phyloP scores from a whole-genome alignment of 2,329 filamentous ascomycete species.

The Bimuria novae-zelandiae region DNA sequence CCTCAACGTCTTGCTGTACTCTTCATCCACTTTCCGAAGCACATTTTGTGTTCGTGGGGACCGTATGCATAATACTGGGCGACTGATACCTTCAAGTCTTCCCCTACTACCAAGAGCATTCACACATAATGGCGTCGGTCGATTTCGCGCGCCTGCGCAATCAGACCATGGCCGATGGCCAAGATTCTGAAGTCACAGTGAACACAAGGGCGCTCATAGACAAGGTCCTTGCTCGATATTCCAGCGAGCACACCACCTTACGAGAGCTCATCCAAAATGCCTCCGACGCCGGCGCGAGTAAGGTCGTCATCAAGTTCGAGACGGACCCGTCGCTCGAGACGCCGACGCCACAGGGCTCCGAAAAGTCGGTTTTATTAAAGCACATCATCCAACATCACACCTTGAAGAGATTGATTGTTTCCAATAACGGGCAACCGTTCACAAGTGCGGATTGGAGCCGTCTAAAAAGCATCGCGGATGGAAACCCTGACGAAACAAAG shows the following conservation, averaged over 20 bases:
- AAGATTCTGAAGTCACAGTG: constrained; percentile 96
- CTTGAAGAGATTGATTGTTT: constrained; percentile 81
- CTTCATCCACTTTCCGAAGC: background rate
- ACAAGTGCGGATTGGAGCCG: constrained; percentile 89
- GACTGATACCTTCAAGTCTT: background rate
- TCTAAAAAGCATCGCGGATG: constrained; percentile 96
- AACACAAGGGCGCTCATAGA: constrained; percentile 96
- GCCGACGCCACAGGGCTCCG: constrained; percentile 68
- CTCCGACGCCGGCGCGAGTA: constrained; percentile 91
- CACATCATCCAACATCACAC: constrained; percentile 87
- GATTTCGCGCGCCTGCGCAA: constrained; percentile 75
- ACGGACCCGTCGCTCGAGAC: constrained; percentile 81
- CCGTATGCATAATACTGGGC: background rate
- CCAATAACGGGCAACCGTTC: constrained; percentile 90
- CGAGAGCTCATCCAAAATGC: constrained; percentile 97
- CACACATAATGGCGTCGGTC: constrained; percentile 41
- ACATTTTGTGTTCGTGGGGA: background rate
- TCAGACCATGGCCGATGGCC: constrained; percentile 84
- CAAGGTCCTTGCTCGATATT: constrained; percentile 95
- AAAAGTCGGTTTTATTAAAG: constrained; percentile 74
- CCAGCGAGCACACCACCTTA: constrained; percentile 86
- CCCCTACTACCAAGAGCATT: background rate
- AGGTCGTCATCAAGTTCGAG: constrained; percentile 89
- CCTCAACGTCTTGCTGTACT: background rate
- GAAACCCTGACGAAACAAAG: constrained; percentile 98